Evolutionary conservation across 2,329 filamentous ascomycete genomes (phyloP), one percentile per base, ranked within the genome.

Genomic region (Acrocalymma vagum): DNA sequence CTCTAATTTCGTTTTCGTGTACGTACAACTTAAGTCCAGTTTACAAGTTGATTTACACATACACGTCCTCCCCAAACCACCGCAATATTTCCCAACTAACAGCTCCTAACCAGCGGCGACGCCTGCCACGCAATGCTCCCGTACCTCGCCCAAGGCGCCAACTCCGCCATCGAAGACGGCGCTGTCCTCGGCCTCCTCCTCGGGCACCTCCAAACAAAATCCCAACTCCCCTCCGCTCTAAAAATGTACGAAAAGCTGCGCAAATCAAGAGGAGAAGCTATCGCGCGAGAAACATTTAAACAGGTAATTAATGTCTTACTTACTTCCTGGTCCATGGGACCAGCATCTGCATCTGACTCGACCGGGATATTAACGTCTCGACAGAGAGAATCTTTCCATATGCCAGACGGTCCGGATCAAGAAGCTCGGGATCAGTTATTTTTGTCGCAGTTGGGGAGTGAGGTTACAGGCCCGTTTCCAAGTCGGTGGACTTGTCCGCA

Each of bases 131-230:
- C 63, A 3, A 69, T 67, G 61, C 55, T 69, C 4, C 62, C 61
- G 2, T 69, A 69, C 31, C 50, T 66, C 2, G 61, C 65, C 3
- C 62, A 67, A 33, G 62, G 86, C 0, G 85, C 85, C 10, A 87
- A 87, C 57, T 84, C 79, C 0, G 80, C 81, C 0, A 72, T 89
- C 1, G 85, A 89, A 58, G 86, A 89, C 37, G 85, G 84, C 0
- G 83, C 84, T 0, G 83, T 86, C 0, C 67, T 88, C 0, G 85
- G 85, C 0, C 71, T 76, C 1, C 55, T 87, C 1, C 67, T 88
- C 9, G 47, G 55, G 1, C 23, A 53, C 36, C 51, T 60, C 18
- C 45, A 28, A 1, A 39, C 41, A 7, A 53, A 53, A n/a, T 22
- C 43, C 2, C 39, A 51, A 16, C 49, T 70, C 4, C 69, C 75